Evolutionary conservation across 176 grass and related monocot genomes (phyloP).

Genomic region (Ensete ventricosum): DNA sequence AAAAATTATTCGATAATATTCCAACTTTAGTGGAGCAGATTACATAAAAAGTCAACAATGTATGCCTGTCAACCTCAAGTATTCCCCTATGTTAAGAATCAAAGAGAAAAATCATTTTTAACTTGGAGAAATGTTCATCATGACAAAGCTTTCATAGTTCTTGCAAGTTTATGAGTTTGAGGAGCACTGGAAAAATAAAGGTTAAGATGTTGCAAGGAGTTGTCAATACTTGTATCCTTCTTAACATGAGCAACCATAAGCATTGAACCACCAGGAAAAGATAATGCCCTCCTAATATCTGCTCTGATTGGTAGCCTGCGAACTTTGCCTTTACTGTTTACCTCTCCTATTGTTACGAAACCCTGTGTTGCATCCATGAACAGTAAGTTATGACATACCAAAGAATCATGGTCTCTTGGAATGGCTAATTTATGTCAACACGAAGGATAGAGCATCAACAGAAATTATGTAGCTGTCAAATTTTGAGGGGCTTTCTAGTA

Average conservation of each 20-base stretch:
- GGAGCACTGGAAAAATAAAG: conserved; percentile 17
- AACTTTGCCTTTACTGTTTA: conserved; percentile 64
- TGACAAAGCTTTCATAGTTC: not conserved
- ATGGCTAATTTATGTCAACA: not conserved
- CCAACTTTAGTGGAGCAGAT: not conserved
- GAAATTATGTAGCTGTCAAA: too few relatives aligned
- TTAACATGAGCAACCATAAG: conserved; percentile 70
- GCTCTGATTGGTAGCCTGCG: conserved; percentile 64
- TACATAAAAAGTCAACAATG: not conserved
- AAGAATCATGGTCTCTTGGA: not conserved
- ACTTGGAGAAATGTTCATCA: not conserved
- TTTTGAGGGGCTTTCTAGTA: not conserved
- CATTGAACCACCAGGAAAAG: conserved; percentile 77
- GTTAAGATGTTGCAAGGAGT: conserved; percentile 10
- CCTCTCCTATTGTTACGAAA: conserved; percentile 69
- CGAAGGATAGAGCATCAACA: too few relatives aligned
- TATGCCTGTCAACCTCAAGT: not conserved
- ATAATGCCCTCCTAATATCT: conserved; percentile 65
- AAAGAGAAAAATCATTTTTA: not conserved
- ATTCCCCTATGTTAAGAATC: not conserved
- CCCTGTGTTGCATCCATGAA: conserved; percentile 37
- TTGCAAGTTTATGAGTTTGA: not conserved
- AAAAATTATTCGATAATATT: not conserved
- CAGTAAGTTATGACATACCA: not conserved
- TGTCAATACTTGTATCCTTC: conserved; percentile 25